Conservation (phyloP, 2,329 filamentous ascomycete species). For the Penicillium digitatum region DNA sequence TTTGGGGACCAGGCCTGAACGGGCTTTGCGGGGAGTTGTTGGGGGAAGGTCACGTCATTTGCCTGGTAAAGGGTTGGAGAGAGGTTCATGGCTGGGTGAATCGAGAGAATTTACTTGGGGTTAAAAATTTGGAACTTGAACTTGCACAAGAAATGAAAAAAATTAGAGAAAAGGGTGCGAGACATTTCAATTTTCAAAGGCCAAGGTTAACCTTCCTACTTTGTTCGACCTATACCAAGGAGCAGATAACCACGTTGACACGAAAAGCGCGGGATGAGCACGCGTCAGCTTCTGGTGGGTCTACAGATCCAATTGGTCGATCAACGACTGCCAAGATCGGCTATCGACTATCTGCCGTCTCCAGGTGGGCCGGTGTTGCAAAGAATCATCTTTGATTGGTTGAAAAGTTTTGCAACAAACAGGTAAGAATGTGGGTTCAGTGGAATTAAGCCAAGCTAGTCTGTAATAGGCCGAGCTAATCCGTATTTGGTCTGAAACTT, state of each 20-base stretch:
- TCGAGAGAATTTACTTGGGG: not conserved
- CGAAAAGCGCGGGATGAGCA: conserved; percentile 26
- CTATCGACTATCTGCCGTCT: conserved; percentile 41
- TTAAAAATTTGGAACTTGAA: not conserved
- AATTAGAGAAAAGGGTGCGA: not conserved
- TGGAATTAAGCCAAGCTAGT: conserved; percentile 5
- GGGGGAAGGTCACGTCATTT: conserved; percentile 17
- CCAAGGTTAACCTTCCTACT: conserved; percentile 5
- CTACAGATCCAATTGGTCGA: conserved; percentile 26
- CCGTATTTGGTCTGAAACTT: not conserved
- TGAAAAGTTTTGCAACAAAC: conserved; percentile 17
- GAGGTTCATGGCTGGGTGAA: not conserved
- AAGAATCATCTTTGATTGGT: not conserved
- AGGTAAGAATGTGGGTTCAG: conserved; percentile 19
- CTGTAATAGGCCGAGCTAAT: not conserved
- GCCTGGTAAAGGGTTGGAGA: not conserved
- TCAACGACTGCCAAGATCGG: conserved; percentile 34
- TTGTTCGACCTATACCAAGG: not conserved
- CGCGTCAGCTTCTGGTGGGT: conserved; percentile 34
- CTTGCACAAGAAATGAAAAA: not conserved
- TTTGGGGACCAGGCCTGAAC: conserved; percentile 18
- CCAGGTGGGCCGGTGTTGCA: conserved; percentile 8
- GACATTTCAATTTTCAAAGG: not conserved
- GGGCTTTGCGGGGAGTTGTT: conserved; percentile 27
- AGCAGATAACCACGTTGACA: conserved; percentile 15